Conservation (phyloP, 2,329 filamentous ascomycete species). For the Pseudogymnoascus sp. region DNA sequence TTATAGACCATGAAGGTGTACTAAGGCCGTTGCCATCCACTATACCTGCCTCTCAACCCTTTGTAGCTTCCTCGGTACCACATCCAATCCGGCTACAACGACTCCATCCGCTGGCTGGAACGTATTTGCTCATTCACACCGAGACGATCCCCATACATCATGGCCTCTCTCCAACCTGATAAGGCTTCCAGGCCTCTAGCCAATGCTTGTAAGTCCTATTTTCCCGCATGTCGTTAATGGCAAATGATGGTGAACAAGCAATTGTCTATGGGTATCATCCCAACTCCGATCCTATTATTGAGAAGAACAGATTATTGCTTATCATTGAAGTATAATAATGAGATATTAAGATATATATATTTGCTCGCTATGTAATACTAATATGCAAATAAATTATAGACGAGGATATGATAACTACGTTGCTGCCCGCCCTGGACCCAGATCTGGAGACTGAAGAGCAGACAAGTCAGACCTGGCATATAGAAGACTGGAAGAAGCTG, state of each 20-base stretch:
- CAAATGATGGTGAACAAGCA: neutral
- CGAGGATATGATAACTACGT: conserved; percentile 76
- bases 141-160: neutral
- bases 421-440: conserved; percentile 63
- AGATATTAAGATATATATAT: neutral
- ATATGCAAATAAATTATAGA: conserved; percentile 38
- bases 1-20: neutral
- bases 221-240: neutral
- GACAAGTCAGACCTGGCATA: conserved; percentile 73
- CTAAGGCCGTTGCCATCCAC: neutral
- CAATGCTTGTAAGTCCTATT: neutral
- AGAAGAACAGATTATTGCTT: neutral
- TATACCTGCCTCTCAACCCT: neutral
- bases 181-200: neutral
- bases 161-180: neutral
- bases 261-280: neutral
- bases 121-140: neutral
- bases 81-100: neutral
- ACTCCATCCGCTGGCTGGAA: neutral
- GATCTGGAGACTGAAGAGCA: conserved; percentile 77
- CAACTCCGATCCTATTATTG: no score
- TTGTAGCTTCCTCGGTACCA: neutral
- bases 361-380: neutral
- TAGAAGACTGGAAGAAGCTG: conserved; percentile 72
- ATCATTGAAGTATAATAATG: neutral